Percentiles rank a stretch among this genome's conserved stretches.
These are phyloP conservation scores for Candida saitoana DNA, from an alignment of 805 yeast species.

Conservation along the genomic window DNA sequence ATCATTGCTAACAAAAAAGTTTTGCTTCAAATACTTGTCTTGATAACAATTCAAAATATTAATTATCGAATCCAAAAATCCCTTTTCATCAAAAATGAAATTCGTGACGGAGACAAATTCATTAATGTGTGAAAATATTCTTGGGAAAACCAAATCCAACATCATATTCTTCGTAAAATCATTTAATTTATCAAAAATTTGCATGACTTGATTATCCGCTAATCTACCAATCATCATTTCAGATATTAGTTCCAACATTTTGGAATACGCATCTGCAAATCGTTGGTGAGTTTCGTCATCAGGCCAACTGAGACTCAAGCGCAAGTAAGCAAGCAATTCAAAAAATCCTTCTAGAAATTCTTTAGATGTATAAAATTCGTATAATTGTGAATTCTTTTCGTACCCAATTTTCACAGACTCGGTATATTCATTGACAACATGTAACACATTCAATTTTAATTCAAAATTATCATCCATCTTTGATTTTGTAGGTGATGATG, in stretches of 20 bases:
- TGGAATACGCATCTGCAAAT: slow-evolving; percentile 17
- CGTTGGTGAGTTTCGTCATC: slow-evolving; percentile 12
- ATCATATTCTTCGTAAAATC: slow-evolving; percentile 34
- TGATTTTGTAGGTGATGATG: slow-evolving; percentile 24
- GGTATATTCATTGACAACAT: slow-evolving; percentile 31
- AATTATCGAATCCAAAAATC: slow-evolving; percentile 20
- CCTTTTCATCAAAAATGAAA: slow-evolving; percentile 32
- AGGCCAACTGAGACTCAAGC: slow-evolving; percentile 23
- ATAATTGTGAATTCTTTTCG: slow-evolving; percentile 18
- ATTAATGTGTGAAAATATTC: slow-evolving; percentile 31
- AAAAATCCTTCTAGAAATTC: slow-evolving; percentile 38
- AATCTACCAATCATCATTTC: slow-evolving; percentile 32
- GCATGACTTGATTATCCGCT: slow-evolving; percentile 18
- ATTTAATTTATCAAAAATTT: slow-evolving; percentile 21
- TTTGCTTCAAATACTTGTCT: slow-evolving; percentile 25
- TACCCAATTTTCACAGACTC: slow-evolving; percentile 28
- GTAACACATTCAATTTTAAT: slow-evolving; percentile 29
- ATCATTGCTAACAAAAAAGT: slow-evolving; percentile 19
- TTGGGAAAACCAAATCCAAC: slow-evolving; percentile 32
- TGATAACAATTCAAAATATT: slow-evolving; percentile 25
- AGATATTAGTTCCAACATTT: slow-evolving; percentile 30
- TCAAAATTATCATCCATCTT: slow-evolving; percentile 16
- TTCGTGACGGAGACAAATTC: slow-evolving; percentile 29
- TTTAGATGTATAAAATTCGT: slow-evolving; percentile 21
- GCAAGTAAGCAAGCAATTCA: slow-evolving; percentile 34